Evolutionary conservation across 2,329 filamentous ascomycete species (phyloP).

Genomic region (Penicillium rolfsii): DNA sequence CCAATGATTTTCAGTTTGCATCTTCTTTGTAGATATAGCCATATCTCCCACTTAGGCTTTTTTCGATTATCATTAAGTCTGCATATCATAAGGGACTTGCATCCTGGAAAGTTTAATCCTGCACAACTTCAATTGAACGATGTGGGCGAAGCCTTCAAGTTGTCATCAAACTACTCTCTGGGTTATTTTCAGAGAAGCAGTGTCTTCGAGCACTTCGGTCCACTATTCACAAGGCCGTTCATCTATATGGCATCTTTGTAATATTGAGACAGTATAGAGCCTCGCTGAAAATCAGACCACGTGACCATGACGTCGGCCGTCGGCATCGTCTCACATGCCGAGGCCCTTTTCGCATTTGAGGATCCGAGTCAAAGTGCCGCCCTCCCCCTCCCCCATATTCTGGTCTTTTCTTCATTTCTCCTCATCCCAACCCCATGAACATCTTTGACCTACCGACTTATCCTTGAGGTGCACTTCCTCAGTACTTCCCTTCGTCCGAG

Average conservation of each 20-base stretch:
- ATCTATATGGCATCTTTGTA: too few relatives aligned
- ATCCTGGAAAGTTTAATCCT: background rate
- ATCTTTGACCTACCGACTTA: conserved; percentile 14
- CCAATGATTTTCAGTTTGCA: background rate
- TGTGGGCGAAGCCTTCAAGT: background rate
- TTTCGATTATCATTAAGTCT: background rate
- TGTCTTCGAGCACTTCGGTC: background rate
- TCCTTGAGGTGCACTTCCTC: conserved; percentile 13
- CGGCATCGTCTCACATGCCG: conserved; percentile 44
- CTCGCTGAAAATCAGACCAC: conserved; percentile 22
- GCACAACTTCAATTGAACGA: background rate
- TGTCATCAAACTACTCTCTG: too few relatives aligned
- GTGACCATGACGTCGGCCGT: conserved; percentile 42
- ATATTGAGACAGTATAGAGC: too few relatives aligned
- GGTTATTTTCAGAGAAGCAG: too few relatives aligned
- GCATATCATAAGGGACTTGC: background rate
- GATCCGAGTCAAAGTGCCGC: conserved; percentile 37
- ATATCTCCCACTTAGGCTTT: background rate
- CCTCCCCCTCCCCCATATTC: conserved; percentile 23
- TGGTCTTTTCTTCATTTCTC: background rate
- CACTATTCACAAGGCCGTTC: background rate
- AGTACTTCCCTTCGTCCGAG: conserved; percentile 21
- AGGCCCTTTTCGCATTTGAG: conserved; percentile 37
- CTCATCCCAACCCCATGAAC: conserved; percentile 19
- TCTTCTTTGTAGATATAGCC: background rate